phyloP scores from a whole-genome alignment of 768 basidiomycete species.

The Strobilomyces dryophilus region DNA sequence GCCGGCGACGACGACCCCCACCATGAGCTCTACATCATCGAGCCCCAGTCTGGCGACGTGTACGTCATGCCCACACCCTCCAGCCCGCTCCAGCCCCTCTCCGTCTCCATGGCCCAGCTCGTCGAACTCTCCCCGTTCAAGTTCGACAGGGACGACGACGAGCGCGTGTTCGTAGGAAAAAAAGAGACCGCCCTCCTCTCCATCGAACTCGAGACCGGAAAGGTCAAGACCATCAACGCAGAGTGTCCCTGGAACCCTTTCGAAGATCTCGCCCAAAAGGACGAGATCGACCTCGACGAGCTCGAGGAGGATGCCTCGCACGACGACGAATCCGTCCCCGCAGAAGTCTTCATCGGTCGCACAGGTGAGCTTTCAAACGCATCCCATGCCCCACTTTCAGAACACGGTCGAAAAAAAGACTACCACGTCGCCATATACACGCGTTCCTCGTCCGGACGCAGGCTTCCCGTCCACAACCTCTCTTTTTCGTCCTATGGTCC shows the following conservation, averaged over 20 bases:
- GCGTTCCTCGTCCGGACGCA: conserved; percentile 35
- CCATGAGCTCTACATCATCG: conserved; percentile 86
- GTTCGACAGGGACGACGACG: conserved; percentile 53
- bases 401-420: conserved; percentile 45
- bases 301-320: conserved; percentile 47
- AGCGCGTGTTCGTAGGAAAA: conserved; percentile 80
- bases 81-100: conserved; percentile 78
- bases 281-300: conserved; percentile 53
- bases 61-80: conserved; percentile 74
- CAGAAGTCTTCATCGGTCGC: conserved; percentile 60
- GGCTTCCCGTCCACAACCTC: conserved; percentile 67
- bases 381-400: not conserved
- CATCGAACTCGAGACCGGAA: conserved; percentile 76
- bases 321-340: conserved; percentile 25
- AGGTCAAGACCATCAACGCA: conserved; percentile 68
- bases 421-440: conserved; percentile 86
- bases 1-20: conserved; percentile 47
- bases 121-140: conserved; percentile 86
- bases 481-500: conserved; percentile 92
- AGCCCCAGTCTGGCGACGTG: conserved; percentile 92
- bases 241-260: conserved; percentile 77
- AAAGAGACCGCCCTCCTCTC: conserved; percentile 83
- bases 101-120: conserved; percentile 87
- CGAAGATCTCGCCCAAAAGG: conserved; percentile 44
- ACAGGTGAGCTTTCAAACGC: conserved; percentile 44